Base-by-base conservation (phyloP, 768 basidiomycete genomes). In the Boletus rex-veris region DNA sequence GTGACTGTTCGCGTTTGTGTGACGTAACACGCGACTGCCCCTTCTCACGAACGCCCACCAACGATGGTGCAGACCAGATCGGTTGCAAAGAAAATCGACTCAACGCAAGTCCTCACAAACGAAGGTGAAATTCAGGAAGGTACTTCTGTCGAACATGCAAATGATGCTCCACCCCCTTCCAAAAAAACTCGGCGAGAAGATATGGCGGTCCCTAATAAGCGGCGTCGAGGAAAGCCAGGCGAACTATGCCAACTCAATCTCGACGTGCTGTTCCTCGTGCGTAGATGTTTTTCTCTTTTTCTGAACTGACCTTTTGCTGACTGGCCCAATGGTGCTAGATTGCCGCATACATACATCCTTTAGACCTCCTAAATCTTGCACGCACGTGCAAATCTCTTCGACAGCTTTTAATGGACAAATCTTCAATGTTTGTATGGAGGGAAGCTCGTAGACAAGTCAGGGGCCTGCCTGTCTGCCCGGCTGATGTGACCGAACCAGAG, bases 401-500 rank as follows among this genome's bases (percentile, higher is more conserved):
- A 15, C 59, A 55, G 15, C 59, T 77, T 3, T 67, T 79, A 9
- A 70, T 74, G 61, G 52, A 33, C 18, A 58, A 42, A 49, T 21
- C 67, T 58, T 47, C 68, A 63, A 47, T 53, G 67, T 52, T 69
- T 50, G 46, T 70, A 54, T 53, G 68, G 67, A 61, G 43, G 30
- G 39, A 16, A 5, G 38, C 52, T 36, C 68, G 78, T 31, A 54
- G 43, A 9, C 69, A 69, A 48, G 64, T 74, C 19, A 58, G 59
- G 31, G 71, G 70, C 12, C 63, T 78, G 10, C 79, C 79, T 2
- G 50, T 60, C 7, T 75, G 74, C 55, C 80, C 78, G 0, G 43
- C 54, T 14, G 77, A 80, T 57, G 60, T 79, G 50, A 68, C 59
- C 12, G 78, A 80, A 65, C 60, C 70, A 2, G 70, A 75, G 58